phyloP scores from a whole-genome alignment of 148 eudicot genomes.

The Camellia japonica region DNA sequence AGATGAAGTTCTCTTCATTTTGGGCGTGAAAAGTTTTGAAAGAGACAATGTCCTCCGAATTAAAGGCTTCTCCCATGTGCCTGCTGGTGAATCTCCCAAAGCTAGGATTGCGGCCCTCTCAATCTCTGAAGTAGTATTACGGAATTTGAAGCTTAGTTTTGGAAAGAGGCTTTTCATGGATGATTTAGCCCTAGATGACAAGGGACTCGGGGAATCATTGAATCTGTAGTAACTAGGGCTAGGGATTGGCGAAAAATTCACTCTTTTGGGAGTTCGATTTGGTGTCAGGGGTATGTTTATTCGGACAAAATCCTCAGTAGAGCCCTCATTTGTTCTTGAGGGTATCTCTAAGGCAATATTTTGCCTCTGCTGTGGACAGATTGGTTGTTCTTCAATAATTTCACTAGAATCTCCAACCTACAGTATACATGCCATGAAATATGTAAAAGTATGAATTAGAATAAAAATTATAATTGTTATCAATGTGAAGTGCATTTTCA shows the following conservation, averaged over 20 bases:
- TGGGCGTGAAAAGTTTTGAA: constrained; percentile 54
- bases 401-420: constrained; percentile 63
- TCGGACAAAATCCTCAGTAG: constrained; percentile 52
- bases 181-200: constrained; percentile 49
- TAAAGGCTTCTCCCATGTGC: constrained; percentile 34
- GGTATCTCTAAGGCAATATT: constrained; percentile 53
- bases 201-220: constrained; percentile 48
- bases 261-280: constrained; percentile 61
- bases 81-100: constrained; percentile 60
- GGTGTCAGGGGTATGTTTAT: constrained; percentile 59
- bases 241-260: constrained; percentile 67
- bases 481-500: not conserved
- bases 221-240: constrained; percentile 48
- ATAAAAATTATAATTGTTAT: not conserved
- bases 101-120: constrained; percentile 69
- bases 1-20: constrained; percentile 62
- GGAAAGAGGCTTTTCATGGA: constrained; percentile 67
- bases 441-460: too few relatives aligned
- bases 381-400: constrained; percentile 60
- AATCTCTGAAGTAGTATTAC: constrained; percentile 52
- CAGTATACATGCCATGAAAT: not conserved
- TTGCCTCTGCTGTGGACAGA: constrained; percentile 29
- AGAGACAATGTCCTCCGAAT: constrained; percentile 62
- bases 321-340: constrained; percentile 28
- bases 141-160: constrained; percentile 78